These are phyloP conservation scores for Lenwebbia sp. DNA, from an alignment of 345 rosid genomes.

Conservation along the genomic window DNA sequence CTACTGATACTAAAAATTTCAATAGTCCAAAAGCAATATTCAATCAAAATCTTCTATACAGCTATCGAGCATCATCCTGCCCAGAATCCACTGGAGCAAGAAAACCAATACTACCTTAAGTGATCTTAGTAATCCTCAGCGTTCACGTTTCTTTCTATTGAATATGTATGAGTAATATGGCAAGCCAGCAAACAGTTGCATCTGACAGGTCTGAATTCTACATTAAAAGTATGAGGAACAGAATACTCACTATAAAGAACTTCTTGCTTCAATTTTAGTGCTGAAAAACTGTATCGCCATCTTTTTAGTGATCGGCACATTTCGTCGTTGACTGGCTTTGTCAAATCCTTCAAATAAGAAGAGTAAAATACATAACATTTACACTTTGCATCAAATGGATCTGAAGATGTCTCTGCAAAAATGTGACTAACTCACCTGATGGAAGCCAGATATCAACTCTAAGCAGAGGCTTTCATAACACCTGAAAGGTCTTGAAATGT, in stretches of 20 bases:
- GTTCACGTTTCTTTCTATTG: not conserved
- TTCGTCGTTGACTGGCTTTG: constrained; percentile 74
- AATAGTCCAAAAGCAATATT: not conserved
- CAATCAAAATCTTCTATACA: not conserved
- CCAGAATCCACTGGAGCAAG: not conserved
- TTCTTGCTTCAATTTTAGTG: constrained; percentile 88
- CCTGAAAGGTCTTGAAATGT: constrained; percentile 37
- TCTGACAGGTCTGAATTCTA: not conserved
- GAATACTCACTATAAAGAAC: constrained; percentile 71
- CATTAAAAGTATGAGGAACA: not conserved
- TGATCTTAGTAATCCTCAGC: not conserved
- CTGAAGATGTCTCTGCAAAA: not conserved
- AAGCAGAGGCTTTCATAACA: constrained; percentile 80
- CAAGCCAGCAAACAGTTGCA: not conserved
- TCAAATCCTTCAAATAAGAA: constrained; percentile 56
- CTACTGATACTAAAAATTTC: not conserved
- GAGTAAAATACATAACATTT: not conserved
- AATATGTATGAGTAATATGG: not conserved
- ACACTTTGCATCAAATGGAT: not conserved
- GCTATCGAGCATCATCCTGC: not conserved
- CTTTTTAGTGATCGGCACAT: constrained; percentile 64
- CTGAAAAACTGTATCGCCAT: constrained; percentile 77
- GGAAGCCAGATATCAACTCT: constrained; percentile 90
- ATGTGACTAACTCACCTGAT: constrained; percentile 45
- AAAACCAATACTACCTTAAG: not conserved